Conservation (phyloP, 257 asterid genomes). For the Perilla frutescens region DNA sequence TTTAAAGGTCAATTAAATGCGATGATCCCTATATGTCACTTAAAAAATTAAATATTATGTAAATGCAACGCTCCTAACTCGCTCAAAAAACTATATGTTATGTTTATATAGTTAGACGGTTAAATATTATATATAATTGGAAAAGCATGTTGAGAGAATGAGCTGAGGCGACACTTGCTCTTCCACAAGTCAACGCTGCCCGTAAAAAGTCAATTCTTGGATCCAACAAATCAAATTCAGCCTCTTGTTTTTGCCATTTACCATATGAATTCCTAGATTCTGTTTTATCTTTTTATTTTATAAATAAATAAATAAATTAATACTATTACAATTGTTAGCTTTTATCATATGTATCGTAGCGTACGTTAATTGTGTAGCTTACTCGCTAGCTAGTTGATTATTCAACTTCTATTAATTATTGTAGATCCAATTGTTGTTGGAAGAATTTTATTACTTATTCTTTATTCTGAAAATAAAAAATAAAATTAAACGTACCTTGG, state of each 20-base stretch:
- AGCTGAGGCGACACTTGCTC: conserved; percentile 33
- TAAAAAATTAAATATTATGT: background rate
- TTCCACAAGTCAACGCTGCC: conserved; percentile 28
- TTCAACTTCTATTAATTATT: too few relatives aligned
- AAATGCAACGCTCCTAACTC: background rate
- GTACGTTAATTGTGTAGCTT: too few relatives aligned
- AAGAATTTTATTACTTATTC: too few relatives aligned
- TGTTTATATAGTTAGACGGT: background rate
- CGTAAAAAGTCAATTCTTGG: conserved; percentile 24
- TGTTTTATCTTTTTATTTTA: too few relatives aligned
- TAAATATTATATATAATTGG: background rate
- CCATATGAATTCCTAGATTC: background rate
- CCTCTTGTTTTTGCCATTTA: background rate
- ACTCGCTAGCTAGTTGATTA: too few relatives aligned
- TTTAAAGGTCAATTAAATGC: conserved; percentile 22
- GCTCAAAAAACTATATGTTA: background rate
- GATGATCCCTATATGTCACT: conserved; percentile 17
- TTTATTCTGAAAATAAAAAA: too few relatives aligned
- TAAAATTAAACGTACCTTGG: too few relatives aligned
- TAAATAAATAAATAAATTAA: too few relatives aligned
- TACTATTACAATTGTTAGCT: too few relatives aligned
- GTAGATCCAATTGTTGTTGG: too few relatives aligned
- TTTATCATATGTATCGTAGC: too few relatives aligned
- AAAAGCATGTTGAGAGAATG: conserved; percentile 21
- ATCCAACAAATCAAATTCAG: conserved; percentile 1